Conservation (phyloP, 1,284 basidiomycete species). For the Porodaedalea pini region DNA sequence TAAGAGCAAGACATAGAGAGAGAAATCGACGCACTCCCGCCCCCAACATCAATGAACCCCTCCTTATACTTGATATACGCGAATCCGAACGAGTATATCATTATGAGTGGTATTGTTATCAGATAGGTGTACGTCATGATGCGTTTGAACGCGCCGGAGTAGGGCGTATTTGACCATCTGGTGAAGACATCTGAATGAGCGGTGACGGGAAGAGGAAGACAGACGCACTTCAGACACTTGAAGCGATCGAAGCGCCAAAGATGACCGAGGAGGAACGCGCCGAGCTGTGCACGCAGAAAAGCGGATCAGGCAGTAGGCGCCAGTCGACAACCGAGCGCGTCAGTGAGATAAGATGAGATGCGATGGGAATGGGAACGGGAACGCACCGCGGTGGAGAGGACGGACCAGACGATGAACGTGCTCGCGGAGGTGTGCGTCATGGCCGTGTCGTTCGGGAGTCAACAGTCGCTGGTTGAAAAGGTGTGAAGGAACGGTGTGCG, state of each 20-base stretch:
- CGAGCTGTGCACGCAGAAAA: conserved; percentile 41
- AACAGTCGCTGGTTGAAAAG: not conserved
- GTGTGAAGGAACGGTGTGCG: not conserved
- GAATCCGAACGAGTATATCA: conserved; percentile 58
- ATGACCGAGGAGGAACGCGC: conserved; percentile 62
- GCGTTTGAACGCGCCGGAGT: conserved; percentile 71
- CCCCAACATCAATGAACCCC: conserved; percentile 45
- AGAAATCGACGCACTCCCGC: conserved; percentile 46
- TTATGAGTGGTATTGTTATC: conserved; percentile 55
- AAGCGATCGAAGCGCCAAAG: conserved; percentile 77
- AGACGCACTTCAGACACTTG: conserved; percentile 58
- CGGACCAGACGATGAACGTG: conserved; percentile 58
- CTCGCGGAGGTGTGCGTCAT: conserved; percentile 68
- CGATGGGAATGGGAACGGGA: not conserved
- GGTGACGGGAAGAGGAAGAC: not conserved
- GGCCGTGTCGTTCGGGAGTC: not conserved
- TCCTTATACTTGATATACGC: conserved; percentile 66
- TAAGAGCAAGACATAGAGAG: not conserved
- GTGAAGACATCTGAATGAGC: not conserved
- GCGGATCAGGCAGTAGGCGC: not conserved
- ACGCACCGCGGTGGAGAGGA: conserved; percentile 49
- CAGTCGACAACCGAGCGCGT: not conserved
- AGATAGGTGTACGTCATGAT: conserved; percentile 83
- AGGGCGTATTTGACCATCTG: conserved; percentile 64
- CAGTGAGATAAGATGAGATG: not conserved